Conservation (phyloP, 768 basidiomycete genomes). For the Boletus insuetus region DNA sequence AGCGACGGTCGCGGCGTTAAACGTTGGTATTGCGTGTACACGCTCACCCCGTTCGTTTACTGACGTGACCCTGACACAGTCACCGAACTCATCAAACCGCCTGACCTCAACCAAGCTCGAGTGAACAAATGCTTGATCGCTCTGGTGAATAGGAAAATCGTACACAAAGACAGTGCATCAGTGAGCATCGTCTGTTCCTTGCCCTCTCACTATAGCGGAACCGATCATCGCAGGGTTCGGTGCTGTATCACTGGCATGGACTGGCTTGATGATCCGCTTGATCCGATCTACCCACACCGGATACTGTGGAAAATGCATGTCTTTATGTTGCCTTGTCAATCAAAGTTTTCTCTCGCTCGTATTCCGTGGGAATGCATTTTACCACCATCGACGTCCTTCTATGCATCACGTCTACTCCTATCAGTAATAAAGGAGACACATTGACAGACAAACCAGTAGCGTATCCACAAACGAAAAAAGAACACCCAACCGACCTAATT, state of each 20-base stretch:
- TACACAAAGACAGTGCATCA: constrained; percentile 67
- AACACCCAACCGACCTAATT: constrained; percentile 36
- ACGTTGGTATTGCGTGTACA: constrained; percentile 30
- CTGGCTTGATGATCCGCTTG: constrained; percentile 25
- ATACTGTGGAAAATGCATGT: no score
- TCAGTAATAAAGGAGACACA: constrained; percentile 8
- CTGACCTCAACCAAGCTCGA: constrained; percentile 84
- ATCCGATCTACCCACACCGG: neutral
- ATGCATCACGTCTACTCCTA: constrained; percentile 16
- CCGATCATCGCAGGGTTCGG: constrained; percentile 47
- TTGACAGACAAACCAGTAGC: constrained; percentile 6
- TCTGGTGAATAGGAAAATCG: constrained; percentile 82
- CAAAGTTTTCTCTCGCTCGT: no score
- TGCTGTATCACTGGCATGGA: constrained; percentile 72
- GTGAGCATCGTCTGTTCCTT: constrained; percentile 33
- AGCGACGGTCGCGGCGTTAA: constrained; percentile 58
- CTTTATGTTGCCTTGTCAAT: no score
- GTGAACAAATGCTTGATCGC: constrained; percentile 95
- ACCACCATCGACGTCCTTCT: neutral
- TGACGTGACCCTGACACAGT: constrained; percentile 44
- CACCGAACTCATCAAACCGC: constrained; percentile 69
- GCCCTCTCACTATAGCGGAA: neutral
- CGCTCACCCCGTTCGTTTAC: constrained; percentile 26
- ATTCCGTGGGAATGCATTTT: no score
- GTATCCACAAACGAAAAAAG: constrained; percentile 1